A percentile compares a stretch with the other conserved stretches of the same genome.
Conservation (phyloP, 257 asterid genomes). For the Forsythia suspensa region DNA sequence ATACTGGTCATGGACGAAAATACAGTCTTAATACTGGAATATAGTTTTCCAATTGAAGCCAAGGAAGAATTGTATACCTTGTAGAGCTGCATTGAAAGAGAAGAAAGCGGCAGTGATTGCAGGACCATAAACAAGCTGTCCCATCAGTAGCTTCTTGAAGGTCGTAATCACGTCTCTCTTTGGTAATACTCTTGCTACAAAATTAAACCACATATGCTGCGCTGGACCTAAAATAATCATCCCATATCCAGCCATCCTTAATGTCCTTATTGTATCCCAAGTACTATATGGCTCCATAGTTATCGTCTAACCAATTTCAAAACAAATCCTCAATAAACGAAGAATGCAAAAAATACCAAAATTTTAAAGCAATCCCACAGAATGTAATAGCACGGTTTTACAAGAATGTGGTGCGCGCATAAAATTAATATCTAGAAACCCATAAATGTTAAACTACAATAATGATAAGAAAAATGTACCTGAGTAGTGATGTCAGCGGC, state of each 20-base stretch:
- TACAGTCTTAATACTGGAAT: neutral
- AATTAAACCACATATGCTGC: conserved; percentile 85
- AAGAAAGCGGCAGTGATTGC: conserved; percentile 56
- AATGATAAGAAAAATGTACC: conserved; percentile 31
- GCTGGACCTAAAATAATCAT: conserved; percentile 70
- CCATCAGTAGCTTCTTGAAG: conserved; percentile 70
- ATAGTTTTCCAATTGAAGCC: conserved; percentile 11
- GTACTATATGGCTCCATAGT: conserved; percentile 54
- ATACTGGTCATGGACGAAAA: neutral
- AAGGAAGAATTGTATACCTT: conserved; percentile 47
- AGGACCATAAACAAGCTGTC: conserved; percentile 72
- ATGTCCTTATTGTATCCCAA: conserved; percentile 58
- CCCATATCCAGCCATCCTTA: conserved; percentile 81
- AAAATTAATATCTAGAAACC: neutral
- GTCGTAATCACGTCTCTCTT: conserved; percentile 65
- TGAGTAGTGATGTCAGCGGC: conserved; percentile 87
- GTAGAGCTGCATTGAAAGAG: conserved; percentile 78
- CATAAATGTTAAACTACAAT: neutral
- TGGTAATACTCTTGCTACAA: conserved; percentile 55
- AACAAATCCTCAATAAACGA: conserved; percentile 6
- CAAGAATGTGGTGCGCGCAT: neutral
- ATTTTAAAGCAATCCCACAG: neutral
- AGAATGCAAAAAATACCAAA: neutral
- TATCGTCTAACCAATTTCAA: conserved; percentile 47
- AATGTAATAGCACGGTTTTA: neutral